These are phyloP conservation scores for Mortierella sp. DNA, from an alignment of 371 early-diverging fungal genomes.

Conservation along the genomic window DNA sequence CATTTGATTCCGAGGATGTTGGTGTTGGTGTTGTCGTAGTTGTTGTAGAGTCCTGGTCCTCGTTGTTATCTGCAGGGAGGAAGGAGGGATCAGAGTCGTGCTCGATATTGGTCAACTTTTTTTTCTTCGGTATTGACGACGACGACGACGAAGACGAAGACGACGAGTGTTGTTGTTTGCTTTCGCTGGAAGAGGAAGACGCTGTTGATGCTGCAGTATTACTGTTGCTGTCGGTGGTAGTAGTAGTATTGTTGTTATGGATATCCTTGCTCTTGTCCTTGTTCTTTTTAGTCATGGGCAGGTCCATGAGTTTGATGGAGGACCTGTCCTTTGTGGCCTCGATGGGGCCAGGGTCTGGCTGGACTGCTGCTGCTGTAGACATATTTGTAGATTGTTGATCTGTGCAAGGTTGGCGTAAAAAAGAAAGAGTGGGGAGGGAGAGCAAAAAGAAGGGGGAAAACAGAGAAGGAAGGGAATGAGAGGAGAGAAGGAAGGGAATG, in stretches of 20 bases:
- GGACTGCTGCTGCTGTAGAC: conserved; percentile 1
- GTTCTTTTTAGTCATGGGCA: conserved; percentile 34
- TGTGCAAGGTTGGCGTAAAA: not conserved
- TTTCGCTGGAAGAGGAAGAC: too few species aligned
- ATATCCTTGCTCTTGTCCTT: conserved; percentile 16
- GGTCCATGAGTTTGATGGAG: conserved; percentile 55
- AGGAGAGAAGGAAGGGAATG: not conserved
- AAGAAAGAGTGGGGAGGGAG: not conserved
- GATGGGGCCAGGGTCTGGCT: conserved; percentile 20
- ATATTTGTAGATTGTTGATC: not conserved
- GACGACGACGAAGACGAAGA: not conserved
- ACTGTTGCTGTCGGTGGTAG: not conserved
- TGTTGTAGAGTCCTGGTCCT: not conserved
- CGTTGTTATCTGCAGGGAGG: conserved; percentile 13
- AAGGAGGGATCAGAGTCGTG: conserved; percentile 32
- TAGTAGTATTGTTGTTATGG: not conserved
- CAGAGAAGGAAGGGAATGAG: not conserved
- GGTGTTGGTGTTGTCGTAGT: not conserved
- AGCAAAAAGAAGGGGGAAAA: not conserved
- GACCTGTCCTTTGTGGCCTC: conserved; percentile 49
- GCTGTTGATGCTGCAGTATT: not conserved
- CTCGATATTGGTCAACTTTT: conserved; percentile 9
- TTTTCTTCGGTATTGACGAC: conserved; percentile 14
- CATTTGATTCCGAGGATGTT: not conserved
- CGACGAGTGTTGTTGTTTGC: not conserved